Percentiles rank a stretch among this genome's conserved stretches.
Conservation (phyloP, 1,284 basidiomycete species). For the Lentinula novae-zelandiae region DNA sequence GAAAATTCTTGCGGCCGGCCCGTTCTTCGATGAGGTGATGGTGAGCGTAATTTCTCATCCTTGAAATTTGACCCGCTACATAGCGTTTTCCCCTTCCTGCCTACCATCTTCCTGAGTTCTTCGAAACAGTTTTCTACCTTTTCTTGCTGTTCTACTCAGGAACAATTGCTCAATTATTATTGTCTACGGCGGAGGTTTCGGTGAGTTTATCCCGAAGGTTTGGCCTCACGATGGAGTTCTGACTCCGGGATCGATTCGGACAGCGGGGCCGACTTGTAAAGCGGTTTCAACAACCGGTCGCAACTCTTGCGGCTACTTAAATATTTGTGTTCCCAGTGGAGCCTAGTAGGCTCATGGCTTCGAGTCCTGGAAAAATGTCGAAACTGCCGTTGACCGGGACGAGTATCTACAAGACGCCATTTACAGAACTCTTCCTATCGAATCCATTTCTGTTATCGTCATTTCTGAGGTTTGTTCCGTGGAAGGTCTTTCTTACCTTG, state of each 20-base stretch:
- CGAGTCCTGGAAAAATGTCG: neutral
- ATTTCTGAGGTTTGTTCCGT: slow-evolving; percentile 1
- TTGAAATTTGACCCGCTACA: neutral
- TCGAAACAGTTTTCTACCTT: neutral
- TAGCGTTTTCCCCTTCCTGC: neutral
- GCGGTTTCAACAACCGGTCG: neutral
- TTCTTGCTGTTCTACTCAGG: neutral
- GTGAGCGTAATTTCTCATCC: neutral
- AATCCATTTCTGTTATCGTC: neutral
- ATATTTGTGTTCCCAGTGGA: neutral
- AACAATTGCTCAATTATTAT: neutral
- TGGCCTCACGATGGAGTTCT: neutral
- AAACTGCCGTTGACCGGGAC: neutral
- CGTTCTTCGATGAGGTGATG: neutral
- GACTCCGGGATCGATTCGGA: neutral
- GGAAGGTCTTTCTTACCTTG: slow-evolving; percentile 1
- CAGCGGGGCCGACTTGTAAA: neutral
- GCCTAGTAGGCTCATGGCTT: neutral
- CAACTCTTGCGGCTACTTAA: neutral
- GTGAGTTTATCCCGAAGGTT: neutral
- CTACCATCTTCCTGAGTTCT: neutral
- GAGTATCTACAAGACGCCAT: neutral
- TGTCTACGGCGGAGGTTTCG: neutral
- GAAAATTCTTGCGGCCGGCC: neutral
- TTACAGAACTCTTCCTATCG: neutral